These are phyloP conservation scores for Sporothrix inflata DNA, from an alignment of 2,329 filamentous ascomycete genomes.

Conservation along the genomic window DNA sequence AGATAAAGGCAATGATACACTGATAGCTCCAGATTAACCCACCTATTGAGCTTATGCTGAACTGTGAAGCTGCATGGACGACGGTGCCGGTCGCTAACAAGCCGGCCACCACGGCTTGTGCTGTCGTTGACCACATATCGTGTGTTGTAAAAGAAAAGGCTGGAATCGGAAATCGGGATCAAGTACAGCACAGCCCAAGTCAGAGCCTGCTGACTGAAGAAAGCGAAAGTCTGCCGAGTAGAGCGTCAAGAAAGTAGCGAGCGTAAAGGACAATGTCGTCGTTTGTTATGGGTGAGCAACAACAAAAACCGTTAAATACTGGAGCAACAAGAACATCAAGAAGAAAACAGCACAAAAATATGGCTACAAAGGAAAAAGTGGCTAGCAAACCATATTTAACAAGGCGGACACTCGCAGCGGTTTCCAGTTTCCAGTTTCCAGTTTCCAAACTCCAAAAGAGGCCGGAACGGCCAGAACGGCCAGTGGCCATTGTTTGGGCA, in stretches of 20 bases:
- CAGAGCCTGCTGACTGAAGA: not conserved
- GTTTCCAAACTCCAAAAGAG: not conserved
- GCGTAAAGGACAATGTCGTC: slow-evolving; percentile 3
- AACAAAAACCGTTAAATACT: not conserved
- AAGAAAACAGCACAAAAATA: not conserved
- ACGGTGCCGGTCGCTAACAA: not conserved
- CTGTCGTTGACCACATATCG: not conserved
- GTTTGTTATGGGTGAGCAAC: not conserved
- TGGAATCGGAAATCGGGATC: not conserved
- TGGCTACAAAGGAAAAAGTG: not conserved
- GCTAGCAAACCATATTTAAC: slow-evolving; percentile 21
- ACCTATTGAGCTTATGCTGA: slow-evolving; percentile 14
- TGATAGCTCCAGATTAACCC: not conserved
- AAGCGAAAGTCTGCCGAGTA: not conserved
- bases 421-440: not conserved
- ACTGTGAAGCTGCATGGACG: not conserved
- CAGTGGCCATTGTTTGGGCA: slow-evolving; percentile 22
- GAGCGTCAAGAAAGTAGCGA: not conserved
- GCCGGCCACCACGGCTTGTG: not conserved
- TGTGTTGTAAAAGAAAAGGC: not conserved
- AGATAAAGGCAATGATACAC: not conserved
- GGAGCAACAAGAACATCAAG: not conserved
- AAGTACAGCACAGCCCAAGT: not conserved
- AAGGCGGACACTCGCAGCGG: slow-evolving; percentile 2
- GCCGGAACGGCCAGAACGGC: not conserved